Conservation (phyloP, 352 stramenopile species). For the Globisporangium abappressorium region DNA sequence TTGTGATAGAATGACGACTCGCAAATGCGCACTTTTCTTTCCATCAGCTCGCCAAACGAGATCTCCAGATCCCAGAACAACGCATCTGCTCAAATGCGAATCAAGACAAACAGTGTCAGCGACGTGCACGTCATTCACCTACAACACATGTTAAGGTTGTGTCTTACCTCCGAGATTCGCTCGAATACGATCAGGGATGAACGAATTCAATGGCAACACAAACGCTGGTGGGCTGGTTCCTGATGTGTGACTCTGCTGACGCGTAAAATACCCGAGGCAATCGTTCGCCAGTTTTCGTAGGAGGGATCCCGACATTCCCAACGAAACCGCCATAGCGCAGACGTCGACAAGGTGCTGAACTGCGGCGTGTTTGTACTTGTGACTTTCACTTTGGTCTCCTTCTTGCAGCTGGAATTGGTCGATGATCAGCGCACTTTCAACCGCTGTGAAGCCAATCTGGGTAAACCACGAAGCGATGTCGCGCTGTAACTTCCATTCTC, state of each 20-base stretch:
- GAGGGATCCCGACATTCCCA: slow-evolving; percentile 11
- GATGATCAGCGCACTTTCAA: slow-evolving; percentile 9
- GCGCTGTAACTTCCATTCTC: slow-evolving; percentile 19
- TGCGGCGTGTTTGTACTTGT: not conserved
- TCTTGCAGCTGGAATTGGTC: slow-evolving; percentile 7
- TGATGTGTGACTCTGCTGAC: not conserved
- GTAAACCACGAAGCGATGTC: slow-evolving; percentile 17
- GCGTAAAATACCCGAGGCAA: slow-evolving; percentile 2
- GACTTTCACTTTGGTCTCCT: not conserved
- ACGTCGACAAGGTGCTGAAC: slow-evolving; percentile 15
- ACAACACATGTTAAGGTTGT: not conserved
- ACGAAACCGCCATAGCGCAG: slow-evolving; percentile 8
- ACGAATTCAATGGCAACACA: slow-evolving; percentile 13
- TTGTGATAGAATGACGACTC: slow-evolving; percentile 16
- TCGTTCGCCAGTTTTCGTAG: slow-evolving; percentile 14
- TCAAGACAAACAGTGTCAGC: not conserved
- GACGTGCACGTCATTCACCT: not conserved
- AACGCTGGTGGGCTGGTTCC: not conserved
- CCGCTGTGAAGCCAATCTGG: slow-evolving; percentile 18
- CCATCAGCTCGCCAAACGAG: slow-evolving; percentile 14
- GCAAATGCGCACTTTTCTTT: slow-evolving; percentile 18
- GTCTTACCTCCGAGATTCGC: slow-evolving; percentile 16
- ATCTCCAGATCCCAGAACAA: slow-evolving; percentile 20
- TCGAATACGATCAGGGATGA: slow-evolving; percentile 19
- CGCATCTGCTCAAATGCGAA: slow-evolving; percentile 9